Evolutionary conservation across 176 grass and related monocot species (phyloP).

Genomic region (Zea luxurians): DNA sequence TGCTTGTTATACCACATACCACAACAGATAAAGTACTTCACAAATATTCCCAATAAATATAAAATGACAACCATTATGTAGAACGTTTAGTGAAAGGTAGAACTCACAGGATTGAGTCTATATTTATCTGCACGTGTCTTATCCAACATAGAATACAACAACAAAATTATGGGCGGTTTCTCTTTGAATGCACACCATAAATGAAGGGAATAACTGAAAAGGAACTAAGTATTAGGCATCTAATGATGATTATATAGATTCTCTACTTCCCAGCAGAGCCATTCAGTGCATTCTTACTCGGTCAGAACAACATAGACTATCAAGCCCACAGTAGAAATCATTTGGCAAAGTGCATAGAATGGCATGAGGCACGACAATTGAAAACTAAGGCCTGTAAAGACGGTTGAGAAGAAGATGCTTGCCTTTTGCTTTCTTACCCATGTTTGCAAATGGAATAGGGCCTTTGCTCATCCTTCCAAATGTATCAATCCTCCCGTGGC

Average conservation of each 20-base stretch:
- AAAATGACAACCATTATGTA: neutral
- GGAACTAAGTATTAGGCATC: neutral
- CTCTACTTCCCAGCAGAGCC: neutral
- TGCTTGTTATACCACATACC: neutral
- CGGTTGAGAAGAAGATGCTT: neutral
- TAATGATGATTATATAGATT: neutral
- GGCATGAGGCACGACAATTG: neutral
- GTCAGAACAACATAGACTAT: neutral
- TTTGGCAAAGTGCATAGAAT: neutral
- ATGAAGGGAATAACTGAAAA: neutral
- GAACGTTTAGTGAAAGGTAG: neutral
- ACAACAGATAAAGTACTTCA: neutral
- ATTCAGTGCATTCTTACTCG: neutral
- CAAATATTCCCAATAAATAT: neutral
- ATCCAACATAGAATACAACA: neutral
- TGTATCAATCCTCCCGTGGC: neutral
- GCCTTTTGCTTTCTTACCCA: conserved; percentile 76
- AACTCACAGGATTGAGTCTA: neutral
- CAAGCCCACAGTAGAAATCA: neutral
- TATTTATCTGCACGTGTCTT: neutral
- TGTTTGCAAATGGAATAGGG: conserved; percentile 56
- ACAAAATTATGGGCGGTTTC: neutral
- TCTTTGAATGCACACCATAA: neutral
- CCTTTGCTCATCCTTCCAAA: conserved; percentile 67
- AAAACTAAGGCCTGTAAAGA: neutral